Evolutionary conservation across 768 basidiomycete species (phyloP).

Genomic region (Collybia mongolica): DNA sequence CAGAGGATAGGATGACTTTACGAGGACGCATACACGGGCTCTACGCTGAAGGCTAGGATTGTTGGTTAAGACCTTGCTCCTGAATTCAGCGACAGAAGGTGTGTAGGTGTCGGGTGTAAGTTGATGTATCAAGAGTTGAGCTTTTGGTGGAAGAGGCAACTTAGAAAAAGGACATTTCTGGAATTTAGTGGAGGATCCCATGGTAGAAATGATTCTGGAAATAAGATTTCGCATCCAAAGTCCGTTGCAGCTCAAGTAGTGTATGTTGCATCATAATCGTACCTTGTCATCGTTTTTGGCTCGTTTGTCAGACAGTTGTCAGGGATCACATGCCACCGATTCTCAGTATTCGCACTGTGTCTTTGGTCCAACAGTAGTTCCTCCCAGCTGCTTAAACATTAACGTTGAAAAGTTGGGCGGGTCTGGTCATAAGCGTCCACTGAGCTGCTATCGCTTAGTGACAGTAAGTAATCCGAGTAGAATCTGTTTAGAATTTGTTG

Average conservation of each 20-base stretch:
- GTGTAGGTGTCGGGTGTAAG: conserved; percentile 60
- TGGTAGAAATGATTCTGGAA: not conserved
- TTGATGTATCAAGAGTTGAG: conserved; percentile 41
- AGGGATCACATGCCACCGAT: no score
- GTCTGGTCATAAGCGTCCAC: no score
- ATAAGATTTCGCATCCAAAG: not conserved
- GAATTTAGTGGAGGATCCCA: not conserved
- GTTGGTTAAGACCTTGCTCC: conserved; percentile 42
- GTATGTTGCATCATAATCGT: not conserved
- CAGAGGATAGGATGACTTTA: not conserved
- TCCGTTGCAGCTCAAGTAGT: not conserved
- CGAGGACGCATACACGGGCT: conserved; percentile 38
- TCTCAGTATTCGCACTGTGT: no score
- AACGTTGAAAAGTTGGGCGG: no score
- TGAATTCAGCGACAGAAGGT: conserved; percentile 51
- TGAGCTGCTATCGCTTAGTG: no score
- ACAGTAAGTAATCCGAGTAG: no score
- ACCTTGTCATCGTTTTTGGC: no score
- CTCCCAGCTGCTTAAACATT: no score
- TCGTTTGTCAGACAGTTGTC: no score
- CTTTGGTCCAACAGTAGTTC: no score
- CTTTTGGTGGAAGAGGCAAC: conserved; percentile 43
- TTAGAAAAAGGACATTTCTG: conserved; percentile 44
- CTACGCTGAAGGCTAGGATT: conserved; percentile 71
- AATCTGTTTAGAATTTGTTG: no score